Percentiles rank a stretch among this genome's conserved stretches.
These are phyloP conservation scores for Amorphotheca resinae DNA, from an alignment of 495 filamentous ascomycete species.

Conservation along the genomic window DNA sequence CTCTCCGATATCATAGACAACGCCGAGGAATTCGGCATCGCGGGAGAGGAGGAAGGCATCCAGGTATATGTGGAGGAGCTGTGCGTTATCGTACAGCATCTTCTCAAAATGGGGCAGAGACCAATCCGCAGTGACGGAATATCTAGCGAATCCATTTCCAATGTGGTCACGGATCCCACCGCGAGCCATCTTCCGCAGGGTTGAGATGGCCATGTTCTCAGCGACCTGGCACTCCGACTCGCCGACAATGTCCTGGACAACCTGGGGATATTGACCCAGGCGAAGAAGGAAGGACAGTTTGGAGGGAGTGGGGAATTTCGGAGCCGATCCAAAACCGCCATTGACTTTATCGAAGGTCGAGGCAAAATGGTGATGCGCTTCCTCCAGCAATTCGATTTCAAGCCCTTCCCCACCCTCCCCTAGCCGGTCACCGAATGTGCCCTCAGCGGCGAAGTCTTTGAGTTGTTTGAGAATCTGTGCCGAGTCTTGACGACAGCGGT, in stretches of 20 bases:
- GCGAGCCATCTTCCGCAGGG: conserved; percentile 67
- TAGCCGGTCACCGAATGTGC: conserved; percentile 45
- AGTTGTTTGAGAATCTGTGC: conserved; percentile 71
- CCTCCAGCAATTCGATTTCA: conserved; percentile 84
- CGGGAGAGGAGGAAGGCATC: conserved; percentile 72
- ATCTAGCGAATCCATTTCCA: conserved; percentile 80
- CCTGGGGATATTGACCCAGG: conserved; percentile 55
- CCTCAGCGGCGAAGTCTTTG: conserved; percentile 76
- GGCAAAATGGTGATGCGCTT: conserved; percentile 70
- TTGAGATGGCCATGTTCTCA: conserved; percentile 68
- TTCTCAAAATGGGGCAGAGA: conserved; percentile 93
- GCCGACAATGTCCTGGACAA: conserved; percentile 77
- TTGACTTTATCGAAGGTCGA: conserved; percentile 64
- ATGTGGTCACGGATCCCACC: conserved; percentile 90
- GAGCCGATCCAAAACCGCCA: conserved; percentile 67
- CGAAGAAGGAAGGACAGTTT: conserved; percentile 77
- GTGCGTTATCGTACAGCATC: conserved; percentile 92
- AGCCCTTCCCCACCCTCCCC: conserved; percentile 48
- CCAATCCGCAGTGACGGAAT: conserved; percentile 87
- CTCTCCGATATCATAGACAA: conserved; percentile 69
- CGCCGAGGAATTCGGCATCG: conserved; percentile 60
- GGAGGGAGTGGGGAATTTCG: conserved; percentile 85
- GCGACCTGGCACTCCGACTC: conserved; percentile 64
- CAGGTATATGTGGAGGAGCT: conserved; percentile 74
- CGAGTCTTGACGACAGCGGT: conserved; percentile 66